Evolutionary conservation across 805 yeast species (phyloP), one percentile per base, ranked within the genome.

Genomic region (Candida pini): DNA sequence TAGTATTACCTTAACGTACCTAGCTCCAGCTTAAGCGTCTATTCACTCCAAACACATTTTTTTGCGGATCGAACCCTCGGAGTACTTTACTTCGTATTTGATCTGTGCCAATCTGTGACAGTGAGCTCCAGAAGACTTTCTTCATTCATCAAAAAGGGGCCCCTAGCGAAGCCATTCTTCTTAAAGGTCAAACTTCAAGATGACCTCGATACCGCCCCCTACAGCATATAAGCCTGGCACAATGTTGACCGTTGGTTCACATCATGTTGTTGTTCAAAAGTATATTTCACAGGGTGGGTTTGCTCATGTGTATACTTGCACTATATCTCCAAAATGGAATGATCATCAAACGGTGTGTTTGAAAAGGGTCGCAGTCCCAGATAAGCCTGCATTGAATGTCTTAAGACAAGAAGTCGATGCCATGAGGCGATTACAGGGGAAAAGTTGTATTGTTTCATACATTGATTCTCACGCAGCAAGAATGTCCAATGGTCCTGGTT

Each of bases 381-480:
- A 82, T 54, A 92, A 92, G 59, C 73, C 78, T 50, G 83, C 82
- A 34, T 68, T 92, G 54, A 86, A 84, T 48, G 72, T 81, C 17
- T 66, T 92, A 33, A 67, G 97, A 42, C 96, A 94, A 26, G 99
- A 92, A 58, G 98, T 92, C 12, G 97, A 92, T 54, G 95, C 97
- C 9, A 90, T 92, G 97, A 84, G 86, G 60, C 68, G 95, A 18
- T 66, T 92, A 22, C 67, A 79, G 41, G 95, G 95, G 7, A 74
- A 83, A 44, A 71, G 73, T 30, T 79, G 81, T 53, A 78, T 92
- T 41, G 98, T 92, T 2, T 78, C 86, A 3, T 92, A 92, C 57
- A 84, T 88, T 34, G 98, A 92, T 58, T 86, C 96, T 3, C 96
- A 92, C 62, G 98, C 98, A 6, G 78, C 94, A 9, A 70, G 94